These are phyloP conservation scores for Xylaria arbuscula DNA, from an alignment of 2,329 filamentous ascomycete species.

Conservation along the genomic window DNA sequence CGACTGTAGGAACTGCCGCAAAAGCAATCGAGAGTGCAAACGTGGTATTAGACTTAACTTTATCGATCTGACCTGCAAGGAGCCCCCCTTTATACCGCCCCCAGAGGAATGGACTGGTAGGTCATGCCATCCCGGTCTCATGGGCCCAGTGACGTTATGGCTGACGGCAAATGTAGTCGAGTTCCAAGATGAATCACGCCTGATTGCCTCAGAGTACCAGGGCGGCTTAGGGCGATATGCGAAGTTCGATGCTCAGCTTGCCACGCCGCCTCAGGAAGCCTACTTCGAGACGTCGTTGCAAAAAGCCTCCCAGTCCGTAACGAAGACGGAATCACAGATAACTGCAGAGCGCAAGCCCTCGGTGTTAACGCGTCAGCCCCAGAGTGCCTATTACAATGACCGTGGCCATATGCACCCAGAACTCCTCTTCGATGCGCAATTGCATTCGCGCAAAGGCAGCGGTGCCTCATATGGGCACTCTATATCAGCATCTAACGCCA, in stretches of 20 bases:
- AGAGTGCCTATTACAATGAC: slow-evolving; percentile 46
- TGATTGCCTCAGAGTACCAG: slow-evolving; percentile 90
- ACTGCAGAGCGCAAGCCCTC: slow-evolving; percentile 42
- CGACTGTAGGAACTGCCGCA: slow-evolving; percentile 81
- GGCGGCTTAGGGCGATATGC: slow-evolving; percentile 82
- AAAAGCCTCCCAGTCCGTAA: slow-evolving; percentile 40
- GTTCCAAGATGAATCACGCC: slow-evolving; percentile 89
- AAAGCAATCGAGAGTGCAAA: slow-evolving; percentile 87
- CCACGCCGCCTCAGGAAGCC: slow-evolving; percentile 46
- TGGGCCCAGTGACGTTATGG: not conserved
- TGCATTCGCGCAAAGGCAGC: slow-evolving; percentile 47
- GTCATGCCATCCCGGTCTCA: slow-evolving; percentile 37
- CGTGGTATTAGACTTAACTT: slow-evolving; percentile 90
- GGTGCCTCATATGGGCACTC: slow-evolving; percentile 45
- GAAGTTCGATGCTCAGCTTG: slow-evolving; percentile 58
- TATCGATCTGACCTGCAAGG: slow-evolving; percentile 81
- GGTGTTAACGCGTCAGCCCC: slow-evolving; percentile 41
- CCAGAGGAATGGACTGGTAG: slow-evolving; percentile 73
- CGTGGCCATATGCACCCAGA: slow-evolving; percentile 42
- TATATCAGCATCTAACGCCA: slow-evolving; percentile 42
- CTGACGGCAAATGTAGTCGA: slow-evolving; percentile 61
- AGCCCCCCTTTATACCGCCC: slow-evolving; percentile 71
- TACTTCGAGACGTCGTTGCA: slow-evolving; percentile 46
- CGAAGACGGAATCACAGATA: slow-evolving; percentile 41
- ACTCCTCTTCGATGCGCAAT: slow-evolving; percentile 40